Percentiles rank a stretch among this genome's conserved stretches.
These are phyloP conservation scores for Dictyostelium discoideum DNA, from an alignment of 78 protist species.

Conservation along the genomic window dicty_2.7 NC_007091.3:4781001-4781500, in stretches of 20 bases:
- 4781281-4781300: constrained; percentile 31
- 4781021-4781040: constrained; percentile 39
- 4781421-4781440: background rate
- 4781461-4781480: background rate
- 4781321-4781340: constrained; percentile 39
- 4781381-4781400: background rate
- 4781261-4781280: constrained; percentile 48
- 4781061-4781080: too few relatives aligned
- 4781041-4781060: constrained; percentile 72
- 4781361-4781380: background rate
- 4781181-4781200: background rate
- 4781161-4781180: constrained; percentile 34
- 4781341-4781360: background rate
- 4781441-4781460: background rate
- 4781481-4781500: background rate
- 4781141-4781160: constrained; percentile 86
- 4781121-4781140: too few relatives aligned
- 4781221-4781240: constrained; percentile 44
- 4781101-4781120: too few relatives aligned
- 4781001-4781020: too few relatives aligned
- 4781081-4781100: too few relatives aligned
- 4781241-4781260: constrained; percentile 63
- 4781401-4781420: background rate
- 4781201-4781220: constrained; percentile 39
- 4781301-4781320: constrained; percentile 66